Percentiles rank a stretch among this genome's conserved stretches.
phyloP scores from a whole-genome alignment of 306 rosid genomes.

The Glycine soja region DNA sequence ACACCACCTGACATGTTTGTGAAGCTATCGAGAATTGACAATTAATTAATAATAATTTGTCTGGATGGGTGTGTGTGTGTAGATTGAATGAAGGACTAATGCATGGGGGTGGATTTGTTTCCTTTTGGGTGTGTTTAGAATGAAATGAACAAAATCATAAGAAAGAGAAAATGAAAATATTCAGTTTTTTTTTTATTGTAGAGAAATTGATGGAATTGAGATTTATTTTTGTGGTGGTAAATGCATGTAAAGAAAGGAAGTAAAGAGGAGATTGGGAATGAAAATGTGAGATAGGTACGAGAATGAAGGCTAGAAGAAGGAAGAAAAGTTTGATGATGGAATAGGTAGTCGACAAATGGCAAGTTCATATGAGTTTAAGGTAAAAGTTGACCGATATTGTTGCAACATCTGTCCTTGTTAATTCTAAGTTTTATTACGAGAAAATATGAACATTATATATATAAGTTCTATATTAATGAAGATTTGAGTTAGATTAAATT shows the following conservation, averaged over 20 bases:
- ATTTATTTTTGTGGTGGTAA: neutral
- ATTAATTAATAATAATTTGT: no score
- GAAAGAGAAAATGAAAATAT: neutral
- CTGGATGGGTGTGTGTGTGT: neutral
- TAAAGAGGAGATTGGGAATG: neutral
- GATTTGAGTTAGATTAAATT: no score
- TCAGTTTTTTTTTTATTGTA: neutral
- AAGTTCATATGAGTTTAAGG: constrained; percentile 6
- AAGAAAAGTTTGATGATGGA: constrained; percentile 14
- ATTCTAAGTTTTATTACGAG: neutral
- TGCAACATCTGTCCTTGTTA: neutral
- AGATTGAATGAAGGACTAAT: neutral
- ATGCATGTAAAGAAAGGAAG: neutral
- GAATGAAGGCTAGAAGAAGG: neutral
- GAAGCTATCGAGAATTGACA: neutral
- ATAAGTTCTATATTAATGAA: no score
- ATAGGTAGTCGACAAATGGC: constrained; percentile 44
- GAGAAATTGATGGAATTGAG: neutral
- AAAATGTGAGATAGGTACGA: neutral
- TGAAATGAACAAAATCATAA: neutral
- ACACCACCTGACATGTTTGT: constrained; percentile 83
- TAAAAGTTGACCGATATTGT: neutral
- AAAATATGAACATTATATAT: neutral
- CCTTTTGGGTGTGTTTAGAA: neutral
- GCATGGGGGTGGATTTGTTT: neutral